A percentile compares a stretch with the other conserved stretches of the same genome.
phyloP scores from a whole-genome alignment of 2,329 filamentous ascomycete genomes.

The Talaromyces marneffei region DNA sequence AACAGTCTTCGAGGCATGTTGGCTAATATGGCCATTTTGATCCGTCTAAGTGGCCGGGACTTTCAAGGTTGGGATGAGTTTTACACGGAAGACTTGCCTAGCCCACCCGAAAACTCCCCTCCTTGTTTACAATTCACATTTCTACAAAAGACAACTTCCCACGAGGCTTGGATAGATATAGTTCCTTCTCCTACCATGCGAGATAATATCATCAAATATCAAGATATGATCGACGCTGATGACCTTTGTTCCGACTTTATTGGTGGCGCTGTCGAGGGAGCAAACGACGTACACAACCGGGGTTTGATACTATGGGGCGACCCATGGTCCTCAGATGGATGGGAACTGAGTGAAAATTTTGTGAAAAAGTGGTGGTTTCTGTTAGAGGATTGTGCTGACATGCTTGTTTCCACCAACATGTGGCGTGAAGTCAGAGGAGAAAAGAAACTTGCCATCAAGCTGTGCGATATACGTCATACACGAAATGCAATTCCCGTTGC shows the following conservation, averaged over 20 bases:
- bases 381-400: conserved; percentile 21
- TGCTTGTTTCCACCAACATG: conserved; percentile 23
- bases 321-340: conserved; percentile 24
- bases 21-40: conserved; percentile 9
- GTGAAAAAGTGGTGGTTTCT: conserved; percentile 25
- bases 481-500: neutral
- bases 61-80: conserved; percentile 11
- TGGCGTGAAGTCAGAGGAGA: conserved; percentile 25
- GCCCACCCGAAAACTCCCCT: neutral
- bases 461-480: neutral
- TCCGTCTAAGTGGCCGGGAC: conserved; percentile 4
- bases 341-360: conserved; percentile 26
- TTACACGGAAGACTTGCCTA: conserved; percentile 7
- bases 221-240: conserved; percentile 14
- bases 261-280: conserved; percentile 10
- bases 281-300: neutral
- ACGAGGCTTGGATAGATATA: conserved; percentile 12
- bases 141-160: conserved; percentile 3
- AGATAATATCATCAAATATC: conserved; percentile 13
- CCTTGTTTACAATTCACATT: conserved; percentile 4
- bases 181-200: conserved; percentile 4
- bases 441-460: neutral
- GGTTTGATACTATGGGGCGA: conserved; percentile 25
- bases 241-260: conserved; percentile 18
- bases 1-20: conserved; percentile 7